Conservation (phyloP, 2,329 filamentous ascomycete genomes). For the Colletotrichum cordylinicola region DNA sequence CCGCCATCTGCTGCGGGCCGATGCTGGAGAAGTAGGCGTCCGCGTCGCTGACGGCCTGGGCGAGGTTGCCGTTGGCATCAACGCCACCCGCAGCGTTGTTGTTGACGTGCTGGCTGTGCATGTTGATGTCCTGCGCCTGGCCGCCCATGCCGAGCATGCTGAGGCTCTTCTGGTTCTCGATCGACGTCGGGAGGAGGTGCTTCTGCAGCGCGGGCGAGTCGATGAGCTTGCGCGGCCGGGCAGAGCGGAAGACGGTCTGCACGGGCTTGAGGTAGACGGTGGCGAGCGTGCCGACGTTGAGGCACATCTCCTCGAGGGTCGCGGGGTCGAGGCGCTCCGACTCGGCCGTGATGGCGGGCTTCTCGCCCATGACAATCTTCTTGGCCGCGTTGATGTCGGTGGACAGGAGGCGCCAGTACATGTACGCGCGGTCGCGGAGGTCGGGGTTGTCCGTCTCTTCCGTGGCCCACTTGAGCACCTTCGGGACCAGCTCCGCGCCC, state of each 20-base stretch:
- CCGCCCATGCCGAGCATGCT: conserved; percentile 62
- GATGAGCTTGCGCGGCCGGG: conserved; percentile 77
- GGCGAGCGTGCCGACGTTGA: conserved; percentile 93
- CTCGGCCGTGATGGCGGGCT: conserved; percentile 94
- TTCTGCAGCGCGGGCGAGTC: conserved; percentile 89
- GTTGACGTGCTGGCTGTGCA: conserved; percentile 38
- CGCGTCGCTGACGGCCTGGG: conserved; percentile 80
- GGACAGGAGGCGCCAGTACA: conserved; percentile 98
- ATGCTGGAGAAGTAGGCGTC: conserved; percentile 88
- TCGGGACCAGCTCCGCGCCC: conserved; percentile 90
- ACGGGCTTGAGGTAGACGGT: conserved; percentile 98
- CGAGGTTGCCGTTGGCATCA: conserved; percentile 53
- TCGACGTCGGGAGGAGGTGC: conserved; percentile 64
- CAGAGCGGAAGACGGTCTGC: conserved; percentile 92
- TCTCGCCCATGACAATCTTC: conserved; percentile 94
- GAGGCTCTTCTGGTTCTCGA: conserved; percentile 64
- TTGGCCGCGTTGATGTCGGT: conserved; percentile 89
- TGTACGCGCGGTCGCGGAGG: conserved; percentile 93
- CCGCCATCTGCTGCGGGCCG: conserved; percentile 75
- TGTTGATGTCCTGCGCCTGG: conserved; percentile 56
- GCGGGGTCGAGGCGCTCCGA: conserved; percentile 90
- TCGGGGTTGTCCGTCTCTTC: conserved; percentile 99
- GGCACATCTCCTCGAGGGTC: conserved; percentile 95
- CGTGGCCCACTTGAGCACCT: conserved; percentile 97
- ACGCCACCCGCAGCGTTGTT: not conserved